Base-by-base conservation (phyloP, 148 eudicot species). In the Simmondsia chinensis region DNA sequence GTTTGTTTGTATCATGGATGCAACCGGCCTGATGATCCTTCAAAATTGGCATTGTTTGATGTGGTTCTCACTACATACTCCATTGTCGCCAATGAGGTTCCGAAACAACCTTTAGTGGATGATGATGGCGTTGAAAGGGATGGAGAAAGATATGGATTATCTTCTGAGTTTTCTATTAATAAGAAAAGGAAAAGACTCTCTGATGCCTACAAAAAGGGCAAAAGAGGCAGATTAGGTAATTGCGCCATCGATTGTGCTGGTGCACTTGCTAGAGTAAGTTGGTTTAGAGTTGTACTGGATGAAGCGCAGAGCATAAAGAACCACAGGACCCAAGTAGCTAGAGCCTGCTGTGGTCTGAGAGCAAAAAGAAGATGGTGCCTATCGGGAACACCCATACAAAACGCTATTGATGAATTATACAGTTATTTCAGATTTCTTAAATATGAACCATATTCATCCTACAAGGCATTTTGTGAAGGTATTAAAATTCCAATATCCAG, bases 371-470 rank as follows among this genome's bases (percentile, higher is more conserved):
- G 99, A 43, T 91, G 99, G 99, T 91, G 99, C 69, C 71, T 91
- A 68, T 91, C 99, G 49, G 99, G 99, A 57, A 86, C 99, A 10
- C 99, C 99, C 3, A 86, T 91, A 63, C 99, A 91, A 52, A 91
- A 91, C 73, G 61, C 95, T 18, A 54, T 91, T 46, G 99, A 91
- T 69, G 99, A 91, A 51, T 41, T 91, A 61, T 91, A 69, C 67
- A 91, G 99, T 54, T 91, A 91, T 60, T 91, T 91, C 67, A 77
- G 89, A 52, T 91, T 82, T 70, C 65, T 91, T 72, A 77, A 69
- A 55, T 85, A 82, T 60, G 86, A 91, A 24, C 83, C 89, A 6
- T 91, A 85, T 73, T 70, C 74, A 43, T 59, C 40, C 15, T 86
- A 72, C 63, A 79, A 82, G 66, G 48, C 65, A 21, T 91, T 91